Evolutionary conservation across 1,284 basidiomycete genomes (phyloP).

Genomic region (Cryptococcus floricola): DNA sequence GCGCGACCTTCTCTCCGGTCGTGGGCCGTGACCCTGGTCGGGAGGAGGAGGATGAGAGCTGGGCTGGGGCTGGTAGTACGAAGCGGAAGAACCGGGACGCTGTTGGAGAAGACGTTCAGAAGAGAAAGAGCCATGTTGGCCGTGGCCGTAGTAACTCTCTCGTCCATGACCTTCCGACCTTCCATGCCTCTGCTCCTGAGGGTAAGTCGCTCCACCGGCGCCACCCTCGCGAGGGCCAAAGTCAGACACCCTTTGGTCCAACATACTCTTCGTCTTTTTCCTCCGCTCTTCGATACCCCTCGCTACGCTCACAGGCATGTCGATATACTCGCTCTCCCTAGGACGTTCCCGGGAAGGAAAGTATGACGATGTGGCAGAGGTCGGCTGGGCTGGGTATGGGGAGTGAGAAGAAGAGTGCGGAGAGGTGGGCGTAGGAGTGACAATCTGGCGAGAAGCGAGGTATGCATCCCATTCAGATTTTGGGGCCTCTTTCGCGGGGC

Average conservation of each 20-base stretch:
- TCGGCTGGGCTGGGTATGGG: background rate
- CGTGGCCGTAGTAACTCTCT: background rate
- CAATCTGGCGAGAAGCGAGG: slow-evolving; percentile 31
- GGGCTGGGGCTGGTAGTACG: background rate
- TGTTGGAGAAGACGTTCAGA: background rate
- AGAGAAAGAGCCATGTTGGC: background rate
- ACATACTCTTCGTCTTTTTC: slow-evolving; percentile 32
- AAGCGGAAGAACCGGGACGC: background rate
- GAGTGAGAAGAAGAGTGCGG: background rate
- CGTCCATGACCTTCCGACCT: background rate
- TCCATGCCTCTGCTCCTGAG: background rate
- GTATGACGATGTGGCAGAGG: background rate
- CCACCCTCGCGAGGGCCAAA: slow-evolving; percentile 9
- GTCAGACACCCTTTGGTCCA: slow-evolving; percentile 29
- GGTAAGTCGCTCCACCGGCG: slow-evolving; percentile 8
- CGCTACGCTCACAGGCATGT: slow-evolving; percentile 14
- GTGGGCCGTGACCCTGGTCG: background rate
- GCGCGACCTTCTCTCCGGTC: background rate
- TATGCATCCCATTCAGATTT: slow-evolving; percentile 42
- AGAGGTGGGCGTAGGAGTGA: slow-evolving; percentile 13
- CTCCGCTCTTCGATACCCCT: slow-evolving; percentile 18
- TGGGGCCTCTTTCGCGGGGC: background rate
- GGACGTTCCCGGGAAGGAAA: background rate
- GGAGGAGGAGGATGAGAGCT: background rate
- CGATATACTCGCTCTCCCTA: background rate